phyloP scores from a whole-genome alignment of 306 rosid species.

The Trifolium pratense region DNA sequence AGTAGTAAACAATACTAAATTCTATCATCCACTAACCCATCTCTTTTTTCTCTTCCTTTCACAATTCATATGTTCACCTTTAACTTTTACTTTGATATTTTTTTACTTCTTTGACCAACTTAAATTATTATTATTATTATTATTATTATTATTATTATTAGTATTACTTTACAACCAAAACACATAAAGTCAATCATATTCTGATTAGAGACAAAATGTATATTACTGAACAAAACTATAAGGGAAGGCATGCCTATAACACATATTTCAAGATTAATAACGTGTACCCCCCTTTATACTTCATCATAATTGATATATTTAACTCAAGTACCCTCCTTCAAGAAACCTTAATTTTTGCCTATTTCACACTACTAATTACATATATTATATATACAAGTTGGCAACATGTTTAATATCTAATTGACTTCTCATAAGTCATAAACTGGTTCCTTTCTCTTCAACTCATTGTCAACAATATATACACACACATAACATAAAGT shows the following conservation, averaged over 20 bases:
- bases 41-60: not conserved
- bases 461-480: not conserved
- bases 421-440: constrained; percentile 11
- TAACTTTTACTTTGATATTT: not conserved
- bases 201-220: not conserved
- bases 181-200: constrained; percentile 17
- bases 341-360: constrained; percentile 9
- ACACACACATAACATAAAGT: not conserved
- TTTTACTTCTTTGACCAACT: constrained; percentile 16
- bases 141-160: too few species aligned
- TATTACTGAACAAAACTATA: constrained; percentile 2
- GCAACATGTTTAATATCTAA: constrained; percentile 29
- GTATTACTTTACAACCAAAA: constrained; percentile 1
- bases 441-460: not conserved
- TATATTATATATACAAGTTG: constrained; percentile 22
- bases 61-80: not conserved
- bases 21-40: not conserved
- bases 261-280: constrained; percentile 28
- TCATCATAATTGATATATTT: constrained; percentile 31
- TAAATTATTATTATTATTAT: not conserved
- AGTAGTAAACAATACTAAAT: not conserved
- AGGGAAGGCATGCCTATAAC: not conserved
- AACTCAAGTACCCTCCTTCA: constrained; percentile 10
- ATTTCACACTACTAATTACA: not conserved
- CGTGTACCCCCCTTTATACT: constrained; percentile 24